A percentile compares a stretch with the other conserved stretches of the same genome.
Conservation (phyloP, 2,329 filamentous ascomycete genomes). For the Setomelanomma holmii region DNA sequence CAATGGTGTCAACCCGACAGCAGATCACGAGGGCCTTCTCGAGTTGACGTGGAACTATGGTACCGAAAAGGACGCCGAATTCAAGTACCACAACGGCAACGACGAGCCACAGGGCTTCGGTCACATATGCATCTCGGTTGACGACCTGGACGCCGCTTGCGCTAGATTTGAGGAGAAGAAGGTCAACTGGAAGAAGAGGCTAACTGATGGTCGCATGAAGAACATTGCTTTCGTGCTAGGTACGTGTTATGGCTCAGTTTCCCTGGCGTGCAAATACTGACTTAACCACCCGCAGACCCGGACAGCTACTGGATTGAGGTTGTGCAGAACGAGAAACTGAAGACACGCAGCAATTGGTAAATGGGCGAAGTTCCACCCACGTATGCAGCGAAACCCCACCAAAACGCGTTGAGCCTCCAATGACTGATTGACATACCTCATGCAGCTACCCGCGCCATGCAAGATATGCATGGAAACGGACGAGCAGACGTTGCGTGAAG, state of each 20-base stretch:
- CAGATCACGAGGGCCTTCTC: conserved; percentile 80
- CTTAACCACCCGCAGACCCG: conserved; percentile 57
- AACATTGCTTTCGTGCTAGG: conserved; percentile 89
- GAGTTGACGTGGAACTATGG: conserved; percentile 87
- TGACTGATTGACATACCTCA: conserved; percentile 15
- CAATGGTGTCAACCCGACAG: conserved; percentile 64
- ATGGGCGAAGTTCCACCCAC: conserved; percentile 10
- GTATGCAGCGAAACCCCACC: conserved; percentile 21
- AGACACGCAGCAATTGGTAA: conserved; percentile 52
- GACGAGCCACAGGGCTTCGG: conserved; percentile 91
- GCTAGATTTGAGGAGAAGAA: conserved; percentile 81
- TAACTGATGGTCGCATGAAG: conserved; percentile 91
- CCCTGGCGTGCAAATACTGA: neutral
- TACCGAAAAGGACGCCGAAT: conserved; percentile 83
- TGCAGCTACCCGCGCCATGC: conserved; percentile 7
- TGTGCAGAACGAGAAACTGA: conserved; percentile 78
- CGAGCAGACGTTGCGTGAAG: too few species aligned
- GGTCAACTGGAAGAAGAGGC: conserved; percentile 91
- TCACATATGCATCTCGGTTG: conserved; percentile 87
- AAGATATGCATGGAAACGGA: neutral
- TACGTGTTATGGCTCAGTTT: conserved; percentile 23
- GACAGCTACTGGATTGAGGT: conserved; percentile 84
- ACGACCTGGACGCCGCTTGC: conserved; percentile 88
- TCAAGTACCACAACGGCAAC: conserved; percentile 93
- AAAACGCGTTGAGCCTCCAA: conserved; percentile 17